Evolutionary conservation across 495 filamentous ascomycete species (phyloP).

Genomic region (Oleoguttula mirabilis): DNA sequence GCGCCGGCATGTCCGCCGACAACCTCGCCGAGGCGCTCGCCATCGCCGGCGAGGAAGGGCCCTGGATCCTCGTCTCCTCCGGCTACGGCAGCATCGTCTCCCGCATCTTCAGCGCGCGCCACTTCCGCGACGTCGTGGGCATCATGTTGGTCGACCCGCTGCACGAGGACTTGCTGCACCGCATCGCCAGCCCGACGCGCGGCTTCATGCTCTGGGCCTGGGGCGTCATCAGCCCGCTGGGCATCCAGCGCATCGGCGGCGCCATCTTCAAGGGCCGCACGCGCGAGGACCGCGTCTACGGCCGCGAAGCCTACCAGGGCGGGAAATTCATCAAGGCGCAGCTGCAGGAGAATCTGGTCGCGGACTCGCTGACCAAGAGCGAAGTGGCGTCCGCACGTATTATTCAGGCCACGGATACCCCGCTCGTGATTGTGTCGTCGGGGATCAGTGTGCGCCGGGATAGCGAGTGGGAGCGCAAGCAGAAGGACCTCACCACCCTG

Average conservation of each 20-base stretch:
- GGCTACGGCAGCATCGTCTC: constrained; percentile 77
- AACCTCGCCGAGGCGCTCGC: constrained; percentile 74
- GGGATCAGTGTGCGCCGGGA: constrained; percentile 47
- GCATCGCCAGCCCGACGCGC: constrained; percentile 50
- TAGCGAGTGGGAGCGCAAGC: constrained; percentile 61
- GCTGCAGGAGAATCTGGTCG: constrained; percentile 85
- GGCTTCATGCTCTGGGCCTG: constrained; percentile 79
- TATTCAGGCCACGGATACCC: constrained; percentile 62
- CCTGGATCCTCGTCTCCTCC: constrained; percentile 63
- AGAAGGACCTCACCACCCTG: constrained; percentile 68
- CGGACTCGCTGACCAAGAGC: constrained; percentile 63
- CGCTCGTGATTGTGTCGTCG: constrained; percentile 71
- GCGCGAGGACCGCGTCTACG: constrained; percentile 75
- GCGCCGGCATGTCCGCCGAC: constrained; percentile 78
- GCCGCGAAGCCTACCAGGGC: constrained; percentile 60
- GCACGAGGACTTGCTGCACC: constrained; percentile 69
- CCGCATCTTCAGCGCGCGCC: constrained; percentile 76
- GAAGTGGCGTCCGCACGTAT: constrained; percentile 64
- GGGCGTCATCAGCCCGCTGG: constrained; percentile 74
- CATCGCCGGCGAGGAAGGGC: constrained; percentile 66
- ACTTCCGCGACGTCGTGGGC: constrained; percentile 57
- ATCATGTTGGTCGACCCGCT: constrained; percentile 77
- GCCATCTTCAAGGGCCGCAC: constrained; percentile 67
- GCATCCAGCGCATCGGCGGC: constrained; percentile 62
- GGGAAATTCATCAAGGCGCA: constrained; percentile 77